These are phyloP conservation scores for Paraphysoderma sedebokerense DNA, from an alignment of 371 early-diverging fungal genomes.

Conservation along the genomic window DNA sequence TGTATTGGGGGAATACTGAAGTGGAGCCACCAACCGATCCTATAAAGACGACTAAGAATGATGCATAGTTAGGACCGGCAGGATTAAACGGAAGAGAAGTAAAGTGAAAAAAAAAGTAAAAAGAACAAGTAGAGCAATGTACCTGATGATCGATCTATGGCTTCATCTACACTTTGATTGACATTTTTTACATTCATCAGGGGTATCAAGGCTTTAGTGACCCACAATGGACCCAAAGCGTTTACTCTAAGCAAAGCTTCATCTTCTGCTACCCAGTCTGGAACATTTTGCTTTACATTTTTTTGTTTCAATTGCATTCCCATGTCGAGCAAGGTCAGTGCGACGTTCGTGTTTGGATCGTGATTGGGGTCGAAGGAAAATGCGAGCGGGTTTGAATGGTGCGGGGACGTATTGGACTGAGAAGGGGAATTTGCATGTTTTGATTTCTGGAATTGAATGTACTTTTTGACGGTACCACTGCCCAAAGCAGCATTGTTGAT, in stretches of 20 bases:
- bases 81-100: constrained; percentile 10
- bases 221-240: not conserved
- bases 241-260: not conserved
- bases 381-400: too few relatives aligned
- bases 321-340: too few relatives aligned
- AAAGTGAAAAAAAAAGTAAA: not conserved
- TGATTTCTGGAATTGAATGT: not conserved
- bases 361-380: too few relatives aligned
- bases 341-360: too few relatives aligned
- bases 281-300: not conserved
- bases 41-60: constrained; percentile 1
- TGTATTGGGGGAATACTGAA: not conserved
- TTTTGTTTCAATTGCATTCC: too few relatives aligned
- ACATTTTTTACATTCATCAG: too few relatives aligned
- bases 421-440: too few relatives aligned
- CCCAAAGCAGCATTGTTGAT: not conserved
- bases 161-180: too few relatives aligned
- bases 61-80: constrained; percentile 10
- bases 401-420: too few relatives aligned
- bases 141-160: too few relatives aligned
- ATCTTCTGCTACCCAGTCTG: not conserved
- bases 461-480: not conserved
- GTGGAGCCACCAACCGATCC: not conserved
- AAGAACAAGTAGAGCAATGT: too few relatives aligned
- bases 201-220: not conserved